Base-by-base conservation (phyloP, 2,329 filamentous ascomycete species). In the Zelopaecilomyces penicillatus region DNA sequence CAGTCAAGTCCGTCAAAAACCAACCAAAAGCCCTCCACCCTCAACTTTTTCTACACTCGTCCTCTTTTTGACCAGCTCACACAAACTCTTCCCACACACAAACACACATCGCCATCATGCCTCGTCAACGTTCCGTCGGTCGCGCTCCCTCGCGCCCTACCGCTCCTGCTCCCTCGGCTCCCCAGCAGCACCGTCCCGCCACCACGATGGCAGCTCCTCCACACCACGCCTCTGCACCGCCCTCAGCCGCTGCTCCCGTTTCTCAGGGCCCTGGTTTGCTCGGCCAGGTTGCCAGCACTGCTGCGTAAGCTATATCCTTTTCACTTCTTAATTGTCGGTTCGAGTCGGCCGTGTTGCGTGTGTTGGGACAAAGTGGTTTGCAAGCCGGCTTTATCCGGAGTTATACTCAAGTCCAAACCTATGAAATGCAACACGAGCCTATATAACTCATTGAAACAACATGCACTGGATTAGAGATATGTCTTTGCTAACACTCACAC, bases 221-320 rank as follows among this genome's bases (percentile, higher is more conserved):
- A 50, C 72, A 75, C 54, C 58, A 66, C 49, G 49, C 60, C 32
- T 19, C 19, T 19, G 60, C 71, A 43, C 68, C 78, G 44, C 74
- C 78, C 41, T 73, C 73, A 47, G 64, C 67, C 43, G 67, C 68
- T 40, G 66, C 70, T 28, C 65, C 73, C 39, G 65, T 67, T 42
- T 76, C 78, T 43, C 75, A 83, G 54, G 87, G 89, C 29, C 83
- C 88, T 5, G 91, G 93, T 52, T 76, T 98, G 8, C 88, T 98
- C 57, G 91, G 88, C 48, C 88, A 97, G 76, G 96, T 98, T 86
- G 93, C 93, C 54, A 89, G 83, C 63, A 98, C 93, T 46, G 93
- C 93, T 66, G 93, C 93, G 91, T 97, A 83, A 73, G 89, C 82
- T 19, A 6, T n/a, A 5, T 35, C 33, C n/a, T 19, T 4, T 19